Base-by-base conservation (phyloP, 768 basidiomycete genomes). In the Hygrophorus pudorinus region DNA sequence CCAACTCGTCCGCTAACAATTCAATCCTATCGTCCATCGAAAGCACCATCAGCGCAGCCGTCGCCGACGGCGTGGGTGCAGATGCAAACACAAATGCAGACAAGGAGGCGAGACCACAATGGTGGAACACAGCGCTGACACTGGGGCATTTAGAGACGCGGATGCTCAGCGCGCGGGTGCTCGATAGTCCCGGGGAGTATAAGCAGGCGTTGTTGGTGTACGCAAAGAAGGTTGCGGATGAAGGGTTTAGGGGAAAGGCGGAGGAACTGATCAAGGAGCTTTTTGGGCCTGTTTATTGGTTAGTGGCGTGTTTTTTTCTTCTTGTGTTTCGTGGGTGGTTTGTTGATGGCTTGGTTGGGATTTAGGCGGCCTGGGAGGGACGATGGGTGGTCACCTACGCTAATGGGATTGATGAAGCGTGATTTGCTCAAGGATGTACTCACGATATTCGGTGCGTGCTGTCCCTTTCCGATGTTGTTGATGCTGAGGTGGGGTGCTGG, bases 201-300 rank as follows among this genome's bases (percentile, higher is more conserved):
- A 86, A 80, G 59, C 74, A 79, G 53, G 78, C 76, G 44, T 57
- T 97, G 51, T 51, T 80, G 44, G 51, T 77, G 51, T 97, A 96
- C 59, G 82, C 89, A 30, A 85, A 76, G 67, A 81, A 78, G 64
- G 68, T 98, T 33, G 89, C 85, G 29, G 88, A 96, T 50, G 91
- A 94, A 59, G 91, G 85, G 0, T 91, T 90, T 59, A 69, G 76
- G 48, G 83, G 68, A 30, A 91, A 93, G 59, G 92, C 80, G 13
- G 93, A 96, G 59, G 94, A 98, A 60, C 61, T 99, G 44, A 75
- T 94, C 40, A 83, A 76, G 60, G 96, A 97, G 50, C 69, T 98
- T 42, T 80, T 85, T 53, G 92, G 93, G 12, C 93, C 92, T 0
- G 66, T 92, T 31, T 94, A 88, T 63, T 85, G 81, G 93, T 93